Base-by-base conservation (phyloP, 1,284 basidiomycete genomes). In the Pascua guehoae region DNA sequence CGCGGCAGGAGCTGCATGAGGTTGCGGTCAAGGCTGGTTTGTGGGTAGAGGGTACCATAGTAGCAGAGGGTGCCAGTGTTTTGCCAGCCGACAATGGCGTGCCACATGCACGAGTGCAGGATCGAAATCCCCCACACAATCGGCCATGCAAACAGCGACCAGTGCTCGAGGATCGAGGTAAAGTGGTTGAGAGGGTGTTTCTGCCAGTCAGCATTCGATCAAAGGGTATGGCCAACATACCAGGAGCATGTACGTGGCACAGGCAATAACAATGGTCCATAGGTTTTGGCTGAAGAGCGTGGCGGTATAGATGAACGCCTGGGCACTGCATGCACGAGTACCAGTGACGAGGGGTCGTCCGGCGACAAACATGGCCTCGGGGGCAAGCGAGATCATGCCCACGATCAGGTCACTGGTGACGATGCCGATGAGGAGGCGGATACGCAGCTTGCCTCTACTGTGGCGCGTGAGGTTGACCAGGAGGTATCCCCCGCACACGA, bases 1-100 rank as follows among this genome's bases (percentile, higher is more conserved):
- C 74, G 66, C 11, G 74, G 72, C 32, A 76, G 64, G 57, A 73
- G 74, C 47, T 76, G 73, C 1, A 74, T 53, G 2, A 76, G 60
- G 51, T 71, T 67, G 16, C 69, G 60, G 51, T 72, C 70, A 18
- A 69, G 52, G 12, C 37, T 47, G 12, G 43, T 40, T 1, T 36
- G 14, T 4, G 47, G 36, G 5, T 39, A 42, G 11, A 49, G 41
- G 0, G 64, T 55, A 40, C 51, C 69, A 56, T 76, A 76, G 53
- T 72, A 74, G 47, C 74, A 76, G 12, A 72, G 39, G n/a, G 54
- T 66, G 5, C 69, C 68, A 2, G 56, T 57, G 11, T 64, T 64
- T 2, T 54, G 16, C 48, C 57, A 76, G 2, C 73, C 74, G 44
- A 65, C 61, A 14, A 43, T 56, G 5, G 39, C 59, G 49, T 60